These are phyloP conservation scores for Strigomonas culicis DNA, from an alignment of 208 protist species.

Conservation along the genomic window DNA sequence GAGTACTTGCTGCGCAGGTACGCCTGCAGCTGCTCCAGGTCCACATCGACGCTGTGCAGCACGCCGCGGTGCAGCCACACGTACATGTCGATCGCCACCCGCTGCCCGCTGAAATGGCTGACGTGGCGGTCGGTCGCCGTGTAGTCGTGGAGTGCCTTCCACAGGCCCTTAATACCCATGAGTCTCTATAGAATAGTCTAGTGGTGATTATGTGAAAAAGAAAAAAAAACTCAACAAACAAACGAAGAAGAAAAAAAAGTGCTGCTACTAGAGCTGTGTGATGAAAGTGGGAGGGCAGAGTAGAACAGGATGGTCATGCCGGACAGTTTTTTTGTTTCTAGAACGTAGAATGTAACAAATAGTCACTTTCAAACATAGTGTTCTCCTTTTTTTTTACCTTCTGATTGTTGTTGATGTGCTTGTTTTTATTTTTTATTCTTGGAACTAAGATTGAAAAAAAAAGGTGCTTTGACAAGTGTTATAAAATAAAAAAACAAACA, in stretches of 20 bases:
- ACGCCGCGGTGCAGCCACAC: conserved; percentile 82
- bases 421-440: too few species aligned
- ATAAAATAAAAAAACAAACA: conserved; percentile 8
- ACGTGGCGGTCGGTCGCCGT: conserved; percentile 74
- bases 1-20: neutral
- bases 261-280: neutral
- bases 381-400: too few species aligned
- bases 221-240: conserved; percentile 5
- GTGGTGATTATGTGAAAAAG: neutral
- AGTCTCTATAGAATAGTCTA: neutral
- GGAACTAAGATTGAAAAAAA: neutral
- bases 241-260: conserved; percentile 8
- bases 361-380: too few species aligned
- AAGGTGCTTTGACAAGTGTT: neutral
- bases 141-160: conserved; percentile 65
- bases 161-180: conserved; percentile 88
- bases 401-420: neutral
- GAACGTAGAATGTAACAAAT: too few species aligned
- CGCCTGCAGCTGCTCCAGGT: neutral
- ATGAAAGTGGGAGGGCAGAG: neutral
- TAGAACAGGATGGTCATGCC: neutral
- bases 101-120: conserved; percentile 66
- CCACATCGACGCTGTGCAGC: conserved; percentile 10
- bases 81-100: conserved; percentile 87
- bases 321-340: too few species aligned